A percentile compares a stretch with the other conserved stretches of the same genome.
phyloP scores from a whole-genome alignment of 164 flowering plant genomes.

The Annona squamosa region DNA sequence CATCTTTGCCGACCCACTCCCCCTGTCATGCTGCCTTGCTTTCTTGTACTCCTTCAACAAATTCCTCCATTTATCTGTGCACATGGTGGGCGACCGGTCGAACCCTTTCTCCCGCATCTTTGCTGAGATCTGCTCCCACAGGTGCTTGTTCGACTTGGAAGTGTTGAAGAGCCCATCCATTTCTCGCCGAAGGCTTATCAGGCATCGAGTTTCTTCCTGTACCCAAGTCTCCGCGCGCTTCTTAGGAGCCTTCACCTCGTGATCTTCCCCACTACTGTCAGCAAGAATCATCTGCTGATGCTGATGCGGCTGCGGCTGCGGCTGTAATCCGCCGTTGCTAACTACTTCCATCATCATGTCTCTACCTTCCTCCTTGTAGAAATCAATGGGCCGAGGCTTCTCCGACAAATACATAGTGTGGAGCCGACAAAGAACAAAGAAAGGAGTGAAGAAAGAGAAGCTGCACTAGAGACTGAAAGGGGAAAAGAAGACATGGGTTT shows the following conservation, averaged over 20 bases:
- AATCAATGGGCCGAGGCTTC: slow-evolving; percentile 51
- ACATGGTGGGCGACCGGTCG: slow-evolving; percentile 84
- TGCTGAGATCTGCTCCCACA: slow-evolving; percentile 86
- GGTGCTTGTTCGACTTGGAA: slow-evolving; percentile 79
- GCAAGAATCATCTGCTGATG: slow-evolving; percentile 42
- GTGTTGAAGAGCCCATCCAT: slow-evolving; percentile 74
- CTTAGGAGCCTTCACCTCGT: slow-evolving; percentile 62
- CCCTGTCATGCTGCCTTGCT: slow-evolving; percentile 58
- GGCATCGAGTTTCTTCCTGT: slow-evolving; percentile 67
- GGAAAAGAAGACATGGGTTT: slow-evolving; percentile 6
- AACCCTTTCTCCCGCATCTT: slow-evolving; percentile 88
- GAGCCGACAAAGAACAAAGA: background rate
- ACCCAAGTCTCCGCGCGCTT: slow-evolving; percentile 96
- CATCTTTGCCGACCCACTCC: slow-evolving; percentile 66
- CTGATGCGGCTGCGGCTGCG: slow-evolving; percentile 25
- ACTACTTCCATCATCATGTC: slow-evolving; percentile 68
- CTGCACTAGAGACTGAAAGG: background rate
- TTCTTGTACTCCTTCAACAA: slow-evolving; percentile 86
- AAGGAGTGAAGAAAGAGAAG: slow-evolving; percentile 1
- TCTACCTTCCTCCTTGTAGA: slow-evolving; percentile 47
- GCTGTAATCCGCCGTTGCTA: slow-evolving; percentile 19
- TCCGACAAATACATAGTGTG: slow-evolving; percentile 49
- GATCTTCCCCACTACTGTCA: slow-evolving; percentile 62
- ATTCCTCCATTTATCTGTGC: slow-evolving; percentile 97
- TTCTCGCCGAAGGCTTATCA: slow-evolving; percentile 59